A percentile compares a stretch with the other conserved stretches of the same genome.
phyloP scores from a whole-genome alignment of 1,284 basidiomycete species.

The Coniferiporia weirii region DNA sequence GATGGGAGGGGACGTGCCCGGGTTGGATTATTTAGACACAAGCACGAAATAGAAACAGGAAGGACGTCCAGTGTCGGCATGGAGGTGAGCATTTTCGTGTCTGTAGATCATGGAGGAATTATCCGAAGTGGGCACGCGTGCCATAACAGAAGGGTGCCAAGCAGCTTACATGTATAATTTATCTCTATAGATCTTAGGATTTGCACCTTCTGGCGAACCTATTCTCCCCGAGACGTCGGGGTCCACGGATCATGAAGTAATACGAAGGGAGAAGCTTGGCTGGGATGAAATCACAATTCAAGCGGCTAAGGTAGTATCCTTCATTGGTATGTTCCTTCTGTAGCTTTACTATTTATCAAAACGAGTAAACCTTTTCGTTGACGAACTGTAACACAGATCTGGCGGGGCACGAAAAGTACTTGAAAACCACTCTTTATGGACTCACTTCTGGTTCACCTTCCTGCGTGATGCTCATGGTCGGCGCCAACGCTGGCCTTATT shows the following conservation, averaged over 20 bases:
- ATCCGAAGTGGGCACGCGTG: background rate
- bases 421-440: slow-evolving; percentile 94
- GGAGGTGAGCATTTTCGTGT: slow-evolving; percentile 55
- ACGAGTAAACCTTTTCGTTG: too few species aligned
- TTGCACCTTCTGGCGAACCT: slow-evolving; percentile 66
- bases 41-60: slow-evolving; percentile 96
- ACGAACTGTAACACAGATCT: slow-evolving; percentile 50
- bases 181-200: slow-evolving; percentile 73
- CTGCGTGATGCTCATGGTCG: slow-evolving; percentile 94
- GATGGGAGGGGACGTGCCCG: slow-evolving; percentile 94
- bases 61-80: slow-evolving; percentile 93
- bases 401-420: slow-evolving; percentile 85
- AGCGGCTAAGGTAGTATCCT: slow-evolving; percentile 91
- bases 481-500: slow-evolving; percentile 91
- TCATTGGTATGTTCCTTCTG: slow-evolving; percentile 60
- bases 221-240: slow-evolving; percentile 60
- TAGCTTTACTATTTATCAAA: slow-evolving; percentile 6
- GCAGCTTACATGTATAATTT: background rate
- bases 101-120: slow-evolving; percentile 1
- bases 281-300: slow-evolving; percentile 96
- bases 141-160: background rate
- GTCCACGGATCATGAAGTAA: slow-evolving; percentile 52
- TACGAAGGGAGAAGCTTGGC: slow-evolving; percentile 79
- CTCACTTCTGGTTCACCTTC: slow-evolving; percentile 93
- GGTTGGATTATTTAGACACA: slow-evolving; percentile 91